A percentile compares a stretch with the other conserved stretches of the same genome.
These are phyloP conservation scores for Adansonia rubrostipa DNA, from an alignment of 441 rosid species.

Conservation along the genomic window DNA sequence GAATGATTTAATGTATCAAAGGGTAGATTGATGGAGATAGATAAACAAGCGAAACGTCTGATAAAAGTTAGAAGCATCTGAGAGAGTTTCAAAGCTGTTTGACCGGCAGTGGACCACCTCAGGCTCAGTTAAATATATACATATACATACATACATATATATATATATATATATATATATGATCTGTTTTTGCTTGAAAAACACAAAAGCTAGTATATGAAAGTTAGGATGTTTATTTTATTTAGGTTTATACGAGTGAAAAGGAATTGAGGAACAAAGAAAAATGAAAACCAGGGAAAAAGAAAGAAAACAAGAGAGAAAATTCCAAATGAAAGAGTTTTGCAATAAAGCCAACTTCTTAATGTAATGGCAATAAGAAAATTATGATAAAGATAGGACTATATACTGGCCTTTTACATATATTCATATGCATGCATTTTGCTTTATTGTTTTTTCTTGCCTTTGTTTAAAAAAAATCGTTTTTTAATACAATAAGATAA, in stretches of 20 bases:
- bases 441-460: neutral
- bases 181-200: conserved; percentile 12
- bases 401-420: neutral
- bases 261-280: neutral
- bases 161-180: neutral
- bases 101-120: conserved; percentile 26
- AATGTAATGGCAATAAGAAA: neutral
- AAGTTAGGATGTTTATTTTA: neutral
- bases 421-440: neutral
- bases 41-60: conserved; percentile 2
- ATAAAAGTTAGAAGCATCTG: neutral
- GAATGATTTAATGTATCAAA: neutral
- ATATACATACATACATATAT: neutral
- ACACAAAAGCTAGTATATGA: neutral
- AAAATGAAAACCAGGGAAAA: neutral
- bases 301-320: neutral
- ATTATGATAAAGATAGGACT: neutral
- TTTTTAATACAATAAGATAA: too few species aligned
- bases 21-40: neutral
- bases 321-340: neutral
- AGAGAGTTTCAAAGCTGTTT: conserved; percentile 5
- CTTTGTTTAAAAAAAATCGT: neutral
- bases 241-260: neutral
- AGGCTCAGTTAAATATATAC: neutral
- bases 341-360: neutral